phyloP scores from a whole-genome alignment of 139 green algal species.

The Chlamydomonas sp. region DNA sequence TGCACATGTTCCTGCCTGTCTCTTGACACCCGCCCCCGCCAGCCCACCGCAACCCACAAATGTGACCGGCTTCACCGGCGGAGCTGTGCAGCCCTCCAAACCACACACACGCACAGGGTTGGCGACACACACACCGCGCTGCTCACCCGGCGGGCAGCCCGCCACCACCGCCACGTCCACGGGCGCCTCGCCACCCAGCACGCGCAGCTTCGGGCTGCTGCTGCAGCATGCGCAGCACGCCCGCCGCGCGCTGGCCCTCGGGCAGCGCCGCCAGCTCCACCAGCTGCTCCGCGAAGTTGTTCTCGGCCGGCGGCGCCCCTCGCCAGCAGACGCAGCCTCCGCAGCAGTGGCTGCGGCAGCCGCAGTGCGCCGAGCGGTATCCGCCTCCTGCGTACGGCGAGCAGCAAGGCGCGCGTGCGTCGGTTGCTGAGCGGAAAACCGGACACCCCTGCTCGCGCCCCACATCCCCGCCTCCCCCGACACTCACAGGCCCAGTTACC shows the following conservation, averaged over 20 bases:
- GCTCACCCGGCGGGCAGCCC: slow-evolving; percentile 11
- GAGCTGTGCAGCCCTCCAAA: background rate
- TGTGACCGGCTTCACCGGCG: no score
- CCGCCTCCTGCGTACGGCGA: no score
- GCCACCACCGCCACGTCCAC: slow-evolving; percentile 40
- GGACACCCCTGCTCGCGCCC: no score
- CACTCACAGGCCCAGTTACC: no score
- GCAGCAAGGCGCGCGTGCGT: no score
- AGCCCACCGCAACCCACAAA: no score
- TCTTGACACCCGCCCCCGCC: no score
- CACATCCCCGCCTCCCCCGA: no score
- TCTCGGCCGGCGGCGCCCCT: background rate
- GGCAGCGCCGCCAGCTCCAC: background rate
- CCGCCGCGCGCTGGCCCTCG: background rate
- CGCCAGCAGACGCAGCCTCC: background rate
- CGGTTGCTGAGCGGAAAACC: no score
- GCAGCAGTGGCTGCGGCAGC: background rate
- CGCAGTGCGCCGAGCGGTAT: no score
- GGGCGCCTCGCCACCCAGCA: slow-evolving; percentile 11
- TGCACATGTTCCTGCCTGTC: no score
- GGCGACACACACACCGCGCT: background rate
- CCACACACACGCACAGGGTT: background rate
- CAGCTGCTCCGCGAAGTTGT: background rate
- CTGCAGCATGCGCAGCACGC: background rate
- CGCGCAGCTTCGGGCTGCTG: background rate